These are phyloP conservation scores for Eucalyptus viminalis DNA, from an alignment of 345 rosid species.

Conservation along the genomic window DNA sequence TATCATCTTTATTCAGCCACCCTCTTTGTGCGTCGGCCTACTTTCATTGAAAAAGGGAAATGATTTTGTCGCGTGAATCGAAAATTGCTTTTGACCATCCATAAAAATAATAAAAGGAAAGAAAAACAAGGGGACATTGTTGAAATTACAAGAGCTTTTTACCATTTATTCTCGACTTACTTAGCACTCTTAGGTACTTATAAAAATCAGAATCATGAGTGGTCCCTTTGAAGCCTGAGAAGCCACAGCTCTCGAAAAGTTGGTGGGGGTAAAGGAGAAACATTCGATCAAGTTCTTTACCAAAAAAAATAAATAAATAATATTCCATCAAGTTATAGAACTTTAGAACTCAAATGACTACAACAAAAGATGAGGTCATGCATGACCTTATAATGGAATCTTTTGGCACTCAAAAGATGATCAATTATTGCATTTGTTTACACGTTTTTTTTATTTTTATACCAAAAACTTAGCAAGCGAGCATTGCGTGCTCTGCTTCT, in stretches of 20 bases:
- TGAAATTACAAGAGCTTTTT: too few species aligned
- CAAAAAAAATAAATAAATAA: too few species aligned
- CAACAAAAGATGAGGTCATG: too few species aligned
- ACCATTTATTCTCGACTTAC: neutral
- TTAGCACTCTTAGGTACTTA: neutral
- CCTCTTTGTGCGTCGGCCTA: neutral
- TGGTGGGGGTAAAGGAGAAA: neutral
- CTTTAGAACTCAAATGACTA: neutral
- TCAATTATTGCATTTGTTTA: neutral
- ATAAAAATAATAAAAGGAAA: neutral
- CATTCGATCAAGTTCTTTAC: neutral
- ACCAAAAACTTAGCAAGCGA: neutral
- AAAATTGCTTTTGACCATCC: neutral
- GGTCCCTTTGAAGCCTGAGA: neutral
- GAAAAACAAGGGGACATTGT: neutral
- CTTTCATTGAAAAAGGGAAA: neutral
- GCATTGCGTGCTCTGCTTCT: neutral
- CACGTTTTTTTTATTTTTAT: neutral
- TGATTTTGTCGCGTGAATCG: neutral
- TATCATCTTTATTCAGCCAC: neutral
- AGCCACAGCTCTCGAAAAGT: neutral
- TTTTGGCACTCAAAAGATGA: neutral
- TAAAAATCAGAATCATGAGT: neutral
- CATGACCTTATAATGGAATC: neutral
- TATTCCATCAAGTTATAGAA: too few species aligned